phyloP scores from a whole-genome alignment of 2,329 filamentous ascomycete species.

The Neofusicoccum umdonicola region DNA sequence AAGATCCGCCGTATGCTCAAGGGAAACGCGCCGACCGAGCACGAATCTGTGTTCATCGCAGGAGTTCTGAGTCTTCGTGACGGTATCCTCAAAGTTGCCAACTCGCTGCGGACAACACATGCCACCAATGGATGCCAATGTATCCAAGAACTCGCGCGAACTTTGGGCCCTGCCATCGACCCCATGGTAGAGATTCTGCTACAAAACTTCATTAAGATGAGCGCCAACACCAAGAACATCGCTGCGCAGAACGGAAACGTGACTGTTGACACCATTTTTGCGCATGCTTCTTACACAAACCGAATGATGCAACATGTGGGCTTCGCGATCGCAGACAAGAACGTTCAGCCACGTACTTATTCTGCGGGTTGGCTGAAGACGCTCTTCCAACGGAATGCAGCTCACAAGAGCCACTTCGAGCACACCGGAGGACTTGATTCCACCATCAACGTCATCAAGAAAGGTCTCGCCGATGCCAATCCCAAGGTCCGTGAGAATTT shows the following conservation, averaged over 20 bases:
- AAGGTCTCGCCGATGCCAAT: conserved; percentile 84
- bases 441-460: conserved; percentile 84
- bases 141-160: conserved; percentile 78
- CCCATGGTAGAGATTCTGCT: conserved; percentile 86
- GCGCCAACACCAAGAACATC: conserved; percentile 89
- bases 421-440: conserved; percentile 79
- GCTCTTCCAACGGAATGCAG: conserved; percentile 71
- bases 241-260: conserved; percentile 77
- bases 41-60: conserved; percentile 65
- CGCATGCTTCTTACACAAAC: conserved; percentile 73
- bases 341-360: conserved; percentile 79
- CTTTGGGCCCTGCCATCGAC: conserved; percentile 75
- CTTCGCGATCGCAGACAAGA: conserved; percentile 85
- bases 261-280: conserved; percentile 78
- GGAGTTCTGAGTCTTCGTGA: conserved; percentile 75
- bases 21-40: conserved; percentile 80
- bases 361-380: conserved; percentile 81
- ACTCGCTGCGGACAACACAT: conserved; percentile 82
- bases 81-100: conserved; percentile 81
- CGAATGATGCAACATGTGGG: conserved; percentile 85
- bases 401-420: conserved; percentile 79
- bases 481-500: conserved; percentile 85
- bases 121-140: conserved; percentile 82
- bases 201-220: conserved; percentile 86
- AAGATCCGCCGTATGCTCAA: conserved; percentile 76